Evolutionary conservation across 176 grass and related monocot species (phyloP).

Genomic region (Phoenix roebelenii): DNA sequence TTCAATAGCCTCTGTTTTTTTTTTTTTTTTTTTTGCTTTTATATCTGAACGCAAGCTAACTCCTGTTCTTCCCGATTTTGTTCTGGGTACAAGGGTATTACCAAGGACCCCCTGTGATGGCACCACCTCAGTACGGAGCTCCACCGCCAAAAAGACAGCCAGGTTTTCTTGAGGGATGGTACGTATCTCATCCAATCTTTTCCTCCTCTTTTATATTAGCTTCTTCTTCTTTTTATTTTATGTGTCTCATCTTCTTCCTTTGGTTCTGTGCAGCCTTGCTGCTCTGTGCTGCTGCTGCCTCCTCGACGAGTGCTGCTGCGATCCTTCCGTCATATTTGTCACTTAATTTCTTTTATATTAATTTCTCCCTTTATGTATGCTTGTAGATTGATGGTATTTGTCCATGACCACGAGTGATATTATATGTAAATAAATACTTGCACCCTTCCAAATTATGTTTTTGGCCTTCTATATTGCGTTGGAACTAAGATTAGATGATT

Average conservation of each 20-base stretch:
- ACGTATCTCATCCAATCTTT: background rate
- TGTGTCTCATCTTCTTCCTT: no score
- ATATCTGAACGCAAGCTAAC: background rate
- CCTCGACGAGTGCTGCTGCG: conserved; percentile 24
- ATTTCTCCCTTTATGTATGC: no score
- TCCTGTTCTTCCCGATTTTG: background rate
- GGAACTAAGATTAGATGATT: no score
- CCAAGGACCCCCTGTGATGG: conserved; percentile 48
- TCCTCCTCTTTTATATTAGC: background rate
- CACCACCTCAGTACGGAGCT: conserved; percentile 39
- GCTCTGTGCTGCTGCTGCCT: conserved; percentile 21
- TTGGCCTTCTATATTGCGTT: no score
- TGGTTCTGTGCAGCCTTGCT: conserved; percentile 3
- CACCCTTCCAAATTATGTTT: no score
- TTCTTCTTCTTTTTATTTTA: no score
- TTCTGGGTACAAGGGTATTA: conserved; percentile 28
- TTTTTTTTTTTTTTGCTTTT: background rate
- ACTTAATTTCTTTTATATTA: background rate
- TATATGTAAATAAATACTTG: no score
- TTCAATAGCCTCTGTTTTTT: no score
- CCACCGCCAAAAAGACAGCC: conserved; percentile 40
- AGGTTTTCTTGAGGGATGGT: conserved; percentile 68
- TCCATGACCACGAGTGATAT: no score
- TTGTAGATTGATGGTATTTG: no score
- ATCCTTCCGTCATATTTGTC: conserved; percentile 9